phyloP scores from a whole-genome alignment of 805 yeast genomes.

The Brettanomyces anomalus region DNA sequence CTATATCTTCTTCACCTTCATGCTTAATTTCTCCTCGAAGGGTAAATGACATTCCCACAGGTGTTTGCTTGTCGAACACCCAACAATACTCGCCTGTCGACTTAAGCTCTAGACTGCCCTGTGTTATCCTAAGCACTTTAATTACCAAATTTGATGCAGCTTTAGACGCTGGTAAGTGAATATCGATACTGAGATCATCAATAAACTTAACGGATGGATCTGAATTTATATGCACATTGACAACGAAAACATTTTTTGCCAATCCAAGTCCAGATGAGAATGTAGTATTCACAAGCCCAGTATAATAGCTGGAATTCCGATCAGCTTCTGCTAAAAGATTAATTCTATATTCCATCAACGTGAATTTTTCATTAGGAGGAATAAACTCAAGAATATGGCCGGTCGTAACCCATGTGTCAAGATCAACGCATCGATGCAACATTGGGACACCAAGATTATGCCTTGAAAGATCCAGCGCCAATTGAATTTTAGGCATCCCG shows the following conservation, averaged over 20 bases:
- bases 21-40: conserved; percentile 42
- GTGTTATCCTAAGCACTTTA: conserved; percentile 55
- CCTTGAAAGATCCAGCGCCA: conserved; percentile 40
- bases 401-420: conserved; percentile 37
- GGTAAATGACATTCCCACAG: conserved; percentile 59
- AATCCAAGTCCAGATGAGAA: conserved; percentile 45
- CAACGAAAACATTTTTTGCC: conserved; percentile 52
- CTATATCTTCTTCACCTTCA: conserved; percentile 5
- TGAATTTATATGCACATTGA: conserved; percentile 37
- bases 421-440: conserved; percentile 63
- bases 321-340: conserved; percentile 32
- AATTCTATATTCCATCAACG: conserved; percentile 53
- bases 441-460: conserved; percentile 47
- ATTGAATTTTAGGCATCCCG: conserved; percentile 65
- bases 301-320: conserved; percentile 20
- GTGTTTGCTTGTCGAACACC: conserved; percentile 50
- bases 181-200: conserved; percentile 36
- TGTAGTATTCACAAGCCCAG: conserved; percentile 52
- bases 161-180: conserved; percentile 19
- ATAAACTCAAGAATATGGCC: conserved; percentile 53
- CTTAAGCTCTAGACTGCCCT: conserved; percentile 62
- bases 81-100: conserved; percentile 52
- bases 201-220: conserved; percentile 36
- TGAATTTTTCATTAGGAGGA: conserved; percentile 81
- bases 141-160: conserved; percentile 24